Evolutionary conservation across 2,329 filamentous ascomycete genomes (phyloP).

Genomic region (Phymatotrichopsis omnivora): DNA sequence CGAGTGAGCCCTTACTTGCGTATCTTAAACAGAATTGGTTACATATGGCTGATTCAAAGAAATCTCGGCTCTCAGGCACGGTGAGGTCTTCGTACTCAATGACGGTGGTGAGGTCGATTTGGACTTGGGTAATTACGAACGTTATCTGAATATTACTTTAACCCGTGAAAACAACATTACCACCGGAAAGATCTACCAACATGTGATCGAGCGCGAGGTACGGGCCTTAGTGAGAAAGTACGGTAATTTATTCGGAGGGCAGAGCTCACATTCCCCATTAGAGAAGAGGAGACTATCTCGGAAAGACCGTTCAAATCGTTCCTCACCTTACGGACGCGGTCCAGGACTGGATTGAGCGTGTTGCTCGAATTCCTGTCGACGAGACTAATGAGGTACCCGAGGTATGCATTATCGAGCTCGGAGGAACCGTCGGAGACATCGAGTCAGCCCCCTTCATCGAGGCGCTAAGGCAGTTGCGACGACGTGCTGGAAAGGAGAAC

Average conservation of each 20-base stretch:
- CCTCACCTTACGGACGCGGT: conserved; percentile 88
- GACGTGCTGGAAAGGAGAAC: conserved; percentile 63
- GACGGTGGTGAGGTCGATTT: conserved; percentile 71
- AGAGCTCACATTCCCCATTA: conserved; percentile 18
- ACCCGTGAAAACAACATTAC: conserved; percentile 91
- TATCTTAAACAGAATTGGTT: too few species aligned
- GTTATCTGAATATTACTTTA: conserved; percentile 72
- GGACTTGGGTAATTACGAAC: conserved; percentile 66
- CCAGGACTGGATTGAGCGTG: conserved; percentile 82
- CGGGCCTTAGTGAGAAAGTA: neutral
- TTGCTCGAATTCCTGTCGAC: conserved; percentile 76
- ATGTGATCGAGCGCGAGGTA: conserved; percentile 65
- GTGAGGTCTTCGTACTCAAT: conserved; percentile 79
- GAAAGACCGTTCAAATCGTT: conserved; percentile 80
- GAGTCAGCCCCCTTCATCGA: conserved; percentile 83
- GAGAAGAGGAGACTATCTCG: conserved; percentile 67
- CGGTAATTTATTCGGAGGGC: neutral
- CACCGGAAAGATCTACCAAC: conserved; percentile 88
- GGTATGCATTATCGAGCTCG: conserved; percentile 73
- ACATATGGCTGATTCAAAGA: conserved; percentile 7
- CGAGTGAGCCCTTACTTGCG: conserved; percentile 40
- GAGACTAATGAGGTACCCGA: conserved; percentile 74
- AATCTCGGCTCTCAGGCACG: conserved; percentile 48
- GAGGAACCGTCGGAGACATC: conserved; percentile 56
- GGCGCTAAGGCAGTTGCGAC: conserved; percentile 67